Evolutionary conservation across 768 basidiomycete genomes (phyloP), one percentile per base, ranked within the genome.

Genomic region (Boletus vermiculosoides): DNA sequence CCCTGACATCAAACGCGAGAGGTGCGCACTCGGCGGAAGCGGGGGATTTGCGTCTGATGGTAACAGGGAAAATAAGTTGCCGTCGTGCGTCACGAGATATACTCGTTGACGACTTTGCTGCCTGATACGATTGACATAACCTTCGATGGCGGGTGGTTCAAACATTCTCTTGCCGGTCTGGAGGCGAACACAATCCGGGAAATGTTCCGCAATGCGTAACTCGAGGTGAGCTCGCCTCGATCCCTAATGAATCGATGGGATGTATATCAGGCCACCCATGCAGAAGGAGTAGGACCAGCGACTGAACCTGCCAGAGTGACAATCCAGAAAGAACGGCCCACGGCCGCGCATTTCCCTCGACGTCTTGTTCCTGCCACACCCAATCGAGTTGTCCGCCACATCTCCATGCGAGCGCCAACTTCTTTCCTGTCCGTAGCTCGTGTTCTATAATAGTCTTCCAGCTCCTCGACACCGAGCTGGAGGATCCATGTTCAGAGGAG

Each of bases 111-210:
- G 83, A 30, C 70, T 67, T 61, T 82, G 84, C 3, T 83, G 79
- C 59, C 77, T 80, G 63, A 91, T 79, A 46, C 86, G 85, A 57
- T 90, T 82, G 42, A 95, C 75, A 72, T 90, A 97, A 3, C 95
- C 95, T 72, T 98, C 95, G 46, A 96, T 76, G 0, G 84, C 81
- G 0, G 87, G 85, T 2, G 95, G 95, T 63, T 95, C 92, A 34
- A 81, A 72, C 18, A 94, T 66, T 37, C 69, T 73, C 16, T 71
- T 77, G 11, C 79, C 80, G 49, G 46, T 75, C 20, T 57, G 52
- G 37, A 79, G 64, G 60, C 76, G 76, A 47, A 82, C 62, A 54
- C 68, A 67, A 16, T 69, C 81, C 5, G 86, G 81, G 23, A 75
- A 78, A 70, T 98, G 95, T 50, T 85, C 80, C 7, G 83, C 86